These are phyloP conservation scores for Skeletonema marinoi DNA, from an alignment of 108 stramenopile species.

Conservation along the genomic window DNA sequence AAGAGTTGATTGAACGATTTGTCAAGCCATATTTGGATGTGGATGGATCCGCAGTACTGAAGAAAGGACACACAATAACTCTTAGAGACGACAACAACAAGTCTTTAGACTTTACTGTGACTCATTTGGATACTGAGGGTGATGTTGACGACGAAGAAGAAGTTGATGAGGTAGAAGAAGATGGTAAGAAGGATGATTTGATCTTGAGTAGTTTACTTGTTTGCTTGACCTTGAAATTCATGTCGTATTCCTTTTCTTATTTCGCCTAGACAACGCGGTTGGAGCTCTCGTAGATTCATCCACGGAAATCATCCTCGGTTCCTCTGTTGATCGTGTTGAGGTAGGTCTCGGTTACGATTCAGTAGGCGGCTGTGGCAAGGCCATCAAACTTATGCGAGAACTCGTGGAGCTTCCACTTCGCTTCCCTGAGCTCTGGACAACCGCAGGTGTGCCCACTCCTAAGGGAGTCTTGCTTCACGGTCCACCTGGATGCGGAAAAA, in stretches of 20 bases:
- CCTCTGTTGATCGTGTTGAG: slow-evolving; percentile 60
- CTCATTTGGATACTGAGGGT: slow-evolving; percentile 66
- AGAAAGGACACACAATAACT: slow-evolving; percentile 60
- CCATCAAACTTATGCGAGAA: slow-evolving; percentile 90
- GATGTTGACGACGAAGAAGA: slow-evolving; percentile 36
- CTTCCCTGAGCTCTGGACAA: slow-evolving; percentile 94
- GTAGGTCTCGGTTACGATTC: slow-evolving; percentile 95
- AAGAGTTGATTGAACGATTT: slow-evolving; percentile 74
- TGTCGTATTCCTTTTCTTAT: neutral
- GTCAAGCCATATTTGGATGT: slow-evolving; percentile 71
- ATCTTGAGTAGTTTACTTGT: neutral
- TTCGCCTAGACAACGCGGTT: slow-evolving; percentile 30
- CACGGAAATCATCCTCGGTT: slow-evolving; percentile 66
- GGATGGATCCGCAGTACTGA: slow-evolving; percentile 57
- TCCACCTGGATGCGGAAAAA: slow-evolving; percentile 98
- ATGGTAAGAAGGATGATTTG: slow-evolving; percentile 11
- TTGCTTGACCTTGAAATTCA: neutral
- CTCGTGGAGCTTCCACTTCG: slow-evolving; percentile 95
- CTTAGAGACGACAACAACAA: slow-evolving; percentile 66
- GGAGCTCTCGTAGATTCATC: slow-evolving; percentile 63
- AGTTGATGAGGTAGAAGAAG: slow-evolving; percentile 26
- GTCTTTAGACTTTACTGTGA: slow-evolving; percentile 72
- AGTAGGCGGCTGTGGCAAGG: slow-evolving; percentile 92
- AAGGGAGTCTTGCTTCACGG: slow-evolving; percentile 96
- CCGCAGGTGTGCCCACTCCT: slow-evolving; percentile 96